A percentile compares a stretch with the other conserved stretches of the same genome.
phyloP scores from a whole-genome alignment of 208 protist species.

The Novymonas esmeraldas region DNA sequence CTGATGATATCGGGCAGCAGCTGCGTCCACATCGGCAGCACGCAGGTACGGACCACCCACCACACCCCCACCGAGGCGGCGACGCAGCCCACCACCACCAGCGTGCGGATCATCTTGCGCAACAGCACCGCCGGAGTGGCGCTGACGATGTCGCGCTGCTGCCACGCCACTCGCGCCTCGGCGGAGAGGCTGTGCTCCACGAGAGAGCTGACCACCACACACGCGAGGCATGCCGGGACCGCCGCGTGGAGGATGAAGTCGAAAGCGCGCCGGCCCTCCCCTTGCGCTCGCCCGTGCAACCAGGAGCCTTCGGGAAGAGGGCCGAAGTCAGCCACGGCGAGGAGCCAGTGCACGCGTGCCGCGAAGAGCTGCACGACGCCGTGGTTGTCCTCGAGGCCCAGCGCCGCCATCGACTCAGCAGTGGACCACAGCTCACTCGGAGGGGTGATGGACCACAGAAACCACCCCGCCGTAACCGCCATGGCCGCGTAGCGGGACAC shows the following conservation, averaged over 20 bases:
- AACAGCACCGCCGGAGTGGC: constrained; percentile 62
- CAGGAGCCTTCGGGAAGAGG: constrained; percentile 18
- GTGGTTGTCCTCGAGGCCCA: constrained; percentile 14
- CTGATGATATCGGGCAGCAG: constrained; percentile 49
- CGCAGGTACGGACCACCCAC: constrained; percentile 24
- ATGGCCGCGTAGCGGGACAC: constrained; percentile 63
- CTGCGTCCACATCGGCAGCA: constrained; percentile 41
- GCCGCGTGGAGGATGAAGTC: constrained; percentile 17
- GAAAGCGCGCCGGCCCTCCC: constrained; percentile 25
- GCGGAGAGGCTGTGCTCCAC: constrained; percentile 27
- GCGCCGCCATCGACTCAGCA: constrained; percentile 10
- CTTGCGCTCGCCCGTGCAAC: constrained; percentile 19
- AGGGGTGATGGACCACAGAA: constrained; percentile 27
- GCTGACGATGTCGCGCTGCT: constrained; percentile 48
- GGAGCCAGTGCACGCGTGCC: constrained; percentile 29
- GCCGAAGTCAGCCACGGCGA: constrained; percentile 26
- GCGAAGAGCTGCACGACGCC: constrained; percentile 27
- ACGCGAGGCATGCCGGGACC: constrained; percentile 10
- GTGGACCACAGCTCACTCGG: constrained; percentile 25
- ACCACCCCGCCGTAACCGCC: constrained; percentile 29
- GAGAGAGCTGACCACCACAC: constrained; percentile 26
- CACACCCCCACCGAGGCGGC: constrained; percentile 29
- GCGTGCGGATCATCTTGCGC: constrained; percentile 63
- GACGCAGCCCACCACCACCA: constrained; percentile 63
- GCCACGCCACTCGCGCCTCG: constrained; percentile 38